These are phyloP conservation scores for Styphnolobium japonicum DNA, from an alignment of 306 rosid species.

Conservation along the genomic window DNA sequence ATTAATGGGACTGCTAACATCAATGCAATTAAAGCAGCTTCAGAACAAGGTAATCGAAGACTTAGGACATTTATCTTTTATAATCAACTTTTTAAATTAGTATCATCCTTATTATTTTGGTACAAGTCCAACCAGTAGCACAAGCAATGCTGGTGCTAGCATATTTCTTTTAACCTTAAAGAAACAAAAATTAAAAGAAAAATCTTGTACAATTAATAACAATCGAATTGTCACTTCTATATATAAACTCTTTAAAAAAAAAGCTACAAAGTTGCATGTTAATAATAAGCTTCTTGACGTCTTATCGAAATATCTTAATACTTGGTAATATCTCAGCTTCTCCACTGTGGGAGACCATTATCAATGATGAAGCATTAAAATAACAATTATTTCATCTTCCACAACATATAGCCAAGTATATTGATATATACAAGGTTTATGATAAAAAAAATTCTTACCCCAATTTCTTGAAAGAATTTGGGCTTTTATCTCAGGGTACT, in stretches of 20 bases:
- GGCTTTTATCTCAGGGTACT: too few species aligned
- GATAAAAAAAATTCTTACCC: too few species aligned
- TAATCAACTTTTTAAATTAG: constrained; percentile 8
- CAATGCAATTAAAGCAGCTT: constrained; percentile 89
- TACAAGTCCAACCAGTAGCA: neutral
- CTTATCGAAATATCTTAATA: neutral
- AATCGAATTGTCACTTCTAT: neutral
- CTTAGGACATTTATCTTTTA: neutral
- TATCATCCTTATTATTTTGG: constrained; percentile 2
- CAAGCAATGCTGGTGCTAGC: neutral
- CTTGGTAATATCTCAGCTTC: neutral
- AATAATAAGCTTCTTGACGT: neutral
- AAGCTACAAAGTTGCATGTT: neutral
- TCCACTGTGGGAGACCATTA: neutral
- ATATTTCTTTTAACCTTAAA: neutral
- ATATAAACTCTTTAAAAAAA: neutral
- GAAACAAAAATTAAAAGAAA: neutral
- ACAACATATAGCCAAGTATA: neutral
- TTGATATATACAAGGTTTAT: neutral
- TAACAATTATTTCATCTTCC: neutral
- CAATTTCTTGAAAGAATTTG: too few species aligned
- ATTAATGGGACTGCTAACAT: constrained; percentile 96
- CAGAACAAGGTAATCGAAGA: constrained; percentile 72
- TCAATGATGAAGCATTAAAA: neutral
- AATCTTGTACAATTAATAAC: neutral